Evolutionary conservation across 306 rosid genomes (phyloP).

Genomic region (Prinsepia uniflora): DNA sequence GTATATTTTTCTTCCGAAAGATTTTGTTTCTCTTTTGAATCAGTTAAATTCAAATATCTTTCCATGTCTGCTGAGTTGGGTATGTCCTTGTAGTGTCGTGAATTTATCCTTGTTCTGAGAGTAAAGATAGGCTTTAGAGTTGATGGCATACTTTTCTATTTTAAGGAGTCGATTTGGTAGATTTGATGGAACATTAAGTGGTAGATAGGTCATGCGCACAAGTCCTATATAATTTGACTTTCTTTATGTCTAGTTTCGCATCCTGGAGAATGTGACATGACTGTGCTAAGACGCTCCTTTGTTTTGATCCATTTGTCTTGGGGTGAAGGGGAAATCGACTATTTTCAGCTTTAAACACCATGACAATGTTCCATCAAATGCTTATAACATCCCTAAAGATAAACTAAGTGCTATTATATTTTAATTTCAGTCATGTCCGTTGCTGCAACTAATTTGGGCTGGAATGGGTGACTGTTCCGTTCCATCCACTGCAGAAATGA

Average conservation of each 20-base stretch:
- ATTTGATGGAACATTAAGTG: not conserved
- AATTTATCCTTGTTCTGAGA: not conserved
- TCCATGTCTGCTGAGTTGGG: not conserved
- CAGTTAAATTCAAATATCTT: not conserved
- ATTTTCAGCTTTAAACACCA: not conserved
- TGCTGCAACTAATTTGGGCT: conserved; percentile 22
- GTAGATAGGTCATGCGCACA: not conserved
- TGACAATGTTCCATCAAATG: not conserved
- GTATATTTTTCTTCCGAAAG: conserved; percentile 17
- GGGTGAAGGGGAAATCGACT: not conserved
- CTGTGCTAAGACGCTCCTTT: not conserved
- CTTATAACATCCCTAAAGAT: not conserved
- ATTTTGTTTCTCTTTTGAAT: not conserved
- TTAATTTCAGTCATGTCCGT: conserved; percentile 23
- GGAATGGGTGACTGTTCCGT: conserved; percentile 31
- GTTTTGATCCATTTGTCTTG: not conserved
- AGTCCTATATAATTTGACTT: not conserved
- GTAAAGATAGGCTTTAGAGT: not conserved
- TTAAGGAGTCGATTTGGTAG: not conserved
- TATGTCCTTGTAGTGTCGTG: not conserved
- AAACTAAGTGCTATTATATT: conserved; percentile 20
- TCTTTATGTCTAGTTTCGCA: not conserved
- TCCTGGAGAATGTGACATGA: not conserved
- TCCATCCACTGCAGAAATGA: conserved; percentile 60
- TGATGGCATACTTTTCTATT: not conserved